Base-by-base conservation (phyloP, 371 early-diverging fungal genomes). In the Syncephalastrum monosporum region DNA sequence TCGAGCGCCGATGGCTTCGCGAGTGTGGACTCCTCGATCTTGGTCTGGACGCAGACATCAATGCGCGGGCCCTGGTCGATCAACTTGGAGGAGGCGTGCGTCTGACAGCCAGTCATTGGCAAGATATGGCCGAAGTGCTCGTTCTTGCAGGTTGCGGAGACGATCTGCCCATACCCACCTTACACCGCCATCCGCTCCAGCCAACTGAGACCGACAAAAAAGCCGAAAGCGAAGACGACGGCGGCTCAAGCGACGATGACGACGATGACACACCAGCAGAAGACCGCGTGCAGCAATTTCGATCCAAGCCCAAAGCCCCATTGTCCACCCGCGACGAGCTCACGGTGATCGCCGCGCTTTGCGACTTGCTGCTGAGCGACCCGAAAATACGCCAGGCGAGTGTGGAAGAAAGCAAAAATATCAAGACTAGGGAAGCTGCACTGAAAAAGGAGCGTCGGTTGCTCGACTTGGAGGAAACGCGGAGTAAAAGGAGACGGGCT, bases 71-170 rank as follows among this genome's bases (percentile, higher is more conserved):
- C 38, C 38, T 33, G 38, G 38, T 33, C 38, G 38, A 33, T 33
- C 38, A 33, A 33, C 38, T 33, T 8, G 38, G 10, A 33, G 38
- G 38, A 33, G 38, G 38, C 38, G 38, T 12, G 38, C 10, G 76
- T 5, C 64, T 75, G 63, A 55, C 65, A 8, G 49, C 53, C 15
- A 38, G 25, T 41, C 55, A 64, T 41, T 75, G 76, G 76, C 59
- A 65, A 29, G 70, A 68, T 53, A 50, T 72, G 8, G 64, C 63
- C 2, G 66, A 60, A 29, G 23, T 69, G 21, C 19, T 72, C 16
- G 50, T 50, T 16, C 27, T 54, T 10, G 63, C 64, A 4, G 63
- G 65, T 1, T 53, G 51, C 14, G 43, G 14, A 4, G 42, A 51
- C 5, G 56, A 60, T 56, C 19, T 71, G 16, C 63, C 71, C 13